Conservation (phyloP, 192 early-diverging fungal species). For the Umbelopsis ramanniana region DNA sequence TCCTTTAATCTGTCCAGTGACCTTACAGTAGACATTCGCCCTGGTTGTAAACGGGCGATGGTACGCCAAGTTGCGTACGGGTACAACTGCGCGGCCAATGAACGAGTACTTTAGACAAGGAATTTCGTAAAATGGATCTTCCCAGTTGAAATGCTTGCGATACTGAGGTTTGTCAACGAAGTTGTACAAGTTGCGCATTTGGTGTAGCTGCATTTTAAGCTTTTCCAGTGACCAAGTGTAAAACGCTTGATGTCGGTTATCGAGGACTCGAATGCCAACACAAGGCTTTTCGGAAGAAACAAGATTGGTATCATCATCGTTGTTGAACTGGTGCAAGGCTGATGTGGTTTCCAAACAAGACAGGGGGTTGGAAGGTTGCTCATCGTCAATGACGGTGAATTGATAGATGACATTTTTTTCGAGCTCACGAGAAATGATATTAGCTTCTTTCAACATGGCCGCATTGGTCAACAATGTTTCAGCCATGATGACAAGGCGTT, state of each 20-base stretch:
- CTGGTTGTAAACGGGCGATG: constrained; percentile 49
- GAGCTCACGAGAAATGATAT: constrained; percentile 87
- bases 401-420: constrained; percentile 82
- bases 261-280: constrained; percentile 60
- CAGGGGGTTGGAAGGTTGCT: constrained; percentile 49
- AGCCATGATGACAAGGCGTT: constrained; percentile 63
- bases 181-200: constrained; percentile 59
- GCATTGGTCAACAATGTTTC: constrained; percentile 72
- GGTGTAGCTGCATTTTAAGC: constrained; percentile 39
- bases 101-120: constrained; percentile 58
- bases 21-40: constrained; percentile 46
- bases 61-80: constrained; percentile 45
- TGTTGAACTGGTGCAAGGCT: constrained; percentile 51
- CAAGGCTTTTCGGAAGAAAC: constrained; percentile 49
- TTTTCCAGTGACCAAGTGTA: constrained; percentile 53
- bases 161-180: constrained; percentile 60
- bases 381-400: constrained; percentile 75
- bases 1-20: constrained; percentile 49
- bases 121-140: constrained; percentile 67
- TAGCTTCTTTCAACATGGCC: constrained; percentile 85
- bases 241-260: constrained; percentile 54
- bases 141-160: constrained; percentile 60
- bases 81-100: constrained; percentile 51
- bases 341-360: constrained; percentile 59
- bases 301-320: constrained; percentile 52